Evolutionary conservation across 352 stramenopile genomes (phyloP).

Genomic region (Globisporangium cystogenes): DNA sequence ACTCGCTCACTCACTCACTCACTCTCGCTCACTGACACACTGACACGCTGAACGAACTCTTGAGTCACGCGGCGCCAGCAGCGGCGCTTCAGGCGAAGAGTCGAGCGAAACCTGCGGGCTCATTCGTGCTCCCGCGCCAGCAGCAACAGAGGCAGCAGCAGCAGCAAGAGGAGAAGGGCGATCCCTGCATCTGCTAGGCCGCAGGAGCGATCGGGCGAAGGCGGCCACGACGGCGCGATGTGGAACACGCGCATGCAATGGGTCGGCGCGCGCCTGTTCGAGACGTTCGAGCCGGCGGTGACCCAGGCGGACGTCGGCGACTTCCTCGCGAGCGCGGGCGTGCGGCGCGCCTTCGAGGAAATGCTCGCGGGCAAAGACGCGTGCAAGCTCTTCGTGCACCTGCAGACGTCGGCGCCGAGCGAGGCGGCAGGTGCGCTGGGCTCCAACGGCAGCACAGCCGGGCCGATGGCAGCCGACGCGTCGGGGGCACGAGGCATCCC

Average conservation of each 20-base stretch:
- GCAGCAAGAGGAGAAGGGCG: neutral
- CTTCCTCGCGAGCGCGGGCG: conserved; percentile 42
- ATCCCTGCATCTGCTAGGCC: no score
- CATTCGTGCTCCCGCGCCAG: no score
- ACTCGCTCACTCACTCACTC: no score
- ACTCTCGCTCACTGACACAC: no score
- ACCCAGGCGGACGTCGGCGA: conserved; percentile 45
- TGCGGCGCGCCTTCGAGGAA: conserved; percentile 75
- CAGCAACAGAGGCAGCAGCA: no score
- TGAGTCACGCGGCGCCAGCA: no score
- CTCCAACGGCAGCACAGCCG: conserved; percentile 3
- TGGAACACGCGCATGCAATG: conserved; percentile 78
- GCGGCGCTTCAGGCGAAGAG: no score
- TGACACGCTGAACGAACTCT: no score
- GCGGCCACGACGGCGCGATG: conserved; percentile 23
- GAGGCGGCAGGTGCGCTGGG: conserved; percentile 1
- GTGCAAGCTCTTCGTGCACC: conserved; percentile 78
- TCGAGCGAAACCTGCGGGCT: no score
- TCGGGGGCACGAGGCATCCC: neutral
- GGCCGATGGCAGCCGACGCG: neutral
- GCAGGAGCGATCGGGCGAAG: no score
- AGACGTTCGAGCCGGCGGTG: conserved; percentile 74
- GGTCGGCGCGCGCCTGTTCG: conserved; percentile 65
- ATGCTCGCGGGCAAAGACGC: conserved; percentile 63
- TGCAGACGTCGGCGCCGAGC: conserved; percentile 23